Evolutionary conservation across 1,139 yeast species (phyloP).

Genomic region (Hemisphaericaspora subhashii): DNA sequence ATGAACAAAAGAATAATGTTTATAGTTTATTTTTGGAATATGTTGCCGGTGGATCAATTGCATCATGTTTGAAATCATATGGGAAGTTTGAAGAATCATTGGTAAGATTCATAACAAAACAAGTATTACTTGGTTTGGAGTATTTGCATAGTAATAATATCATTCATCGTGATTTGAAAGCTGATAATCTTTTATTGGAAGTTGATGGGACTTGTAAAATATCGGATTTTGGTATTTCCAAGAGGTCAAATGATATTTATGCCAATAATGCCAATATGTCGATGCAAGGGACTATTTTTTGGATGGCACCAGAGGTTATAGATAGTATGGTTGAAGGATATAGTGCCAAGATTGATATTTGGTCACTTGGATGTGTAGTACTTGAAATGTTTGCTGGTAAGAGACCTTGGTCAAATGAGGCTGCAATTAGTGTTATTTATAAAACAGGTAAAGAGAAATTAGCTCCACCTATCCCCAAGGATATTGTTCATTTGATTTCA

Average conservation of each 20-base stretch:
- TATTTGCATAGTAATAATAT: slow-evolving; percentile 87
- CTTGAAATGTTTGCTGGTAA: slow-evolving; percentile 91
- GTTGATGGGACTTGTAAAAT: slow-evolving; percentile 94
- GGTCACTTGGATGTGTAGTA: slow-evolving; percentile 96
- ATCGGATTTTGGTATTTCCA: slow-evolving; percentile 95
- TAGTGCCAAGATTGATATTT: slow-evolving; percentile 91
- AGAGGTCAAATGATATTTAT: slow-evolving; percentile 81
- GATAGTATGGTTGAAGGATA: slow-evolving; percentile 87
- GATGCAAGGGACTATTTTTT: slow-evolving; percentile 96
- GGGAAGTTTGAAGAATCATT: slow-evolving; percentile 84
- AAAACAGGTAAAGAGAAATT: slow-evolving; percentile 71
- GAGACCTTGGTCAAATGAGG: slow-evolving; percentile 81
- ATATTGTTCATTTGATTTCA: slow-evolving; percentile 58
- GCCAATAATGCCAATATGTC: slow-evolving; percentile 94
- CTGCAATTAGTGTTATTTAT: slow-evolving; percentile 76
- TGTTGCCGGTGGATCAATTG: slow-evolving; percentile 97
- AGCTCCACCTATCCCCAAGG: slow-evolving; percentile 96
- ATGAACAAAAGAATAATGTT: slow-evolving; percentile 72
- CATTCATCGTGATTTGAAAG: slow-evolving; percentile 91
- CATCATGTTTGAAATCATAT: slow-evolving; percentile 76
- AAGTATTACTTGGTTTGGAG: slow-evolving; percentile 79
- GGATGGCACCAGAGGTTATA: slow-evolving; percentile 99
- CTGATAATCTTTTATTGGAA: slow-evolving; percentile 87
- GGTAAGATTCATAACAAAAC: slow-evolving; percentile 72
- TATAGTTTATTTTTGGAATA: slow-evolving; percentile 90